Conservation (phyloP, 371 early-diverging fungal species). For the Mortierella sp. region DNA sequence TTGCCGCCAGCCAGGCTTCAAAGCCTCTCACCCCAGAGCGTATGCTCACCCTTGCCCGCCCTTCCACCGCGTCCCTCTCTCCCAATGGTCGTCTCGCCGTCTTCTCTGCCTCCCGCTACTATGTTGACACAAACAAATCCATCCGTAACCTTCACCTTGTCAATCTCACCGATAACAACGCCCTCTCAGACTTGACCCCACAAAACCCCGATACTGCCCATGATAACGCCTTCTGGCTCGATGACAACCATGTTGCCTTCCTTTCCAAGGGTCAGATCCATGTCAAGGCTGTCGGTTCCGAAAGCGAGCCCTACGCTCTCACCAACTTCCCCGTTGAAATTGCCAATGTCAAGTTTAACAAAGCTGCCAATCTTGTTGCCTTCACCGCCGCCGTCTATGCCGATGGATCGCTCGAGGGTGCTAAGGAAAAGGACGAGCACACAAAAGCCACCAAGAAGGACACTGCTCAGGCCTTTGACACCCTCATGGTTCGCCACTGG, state of each 20-base stretch:
- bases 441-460: constrained; percentile 62
- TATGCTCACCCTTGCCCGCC: constrained; percentile 67
- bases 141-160: constrained; percentile 62
- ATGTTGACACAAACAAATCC: constrained; percentile 62
- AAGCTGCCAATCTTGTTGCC: constrained; percentile 58
- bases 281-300: constrained; percentile 54
- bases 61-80: constrained; percentile 60
- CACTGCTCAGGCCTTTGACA: constrained; percentile 67
- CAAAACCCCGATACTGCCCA: constrained; percentile 60
- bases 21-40: constrained; percentile 62
- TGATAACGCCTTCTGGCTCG: constrained; percentile 67
- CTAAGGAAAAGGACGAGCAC: constrained; percentile 60
- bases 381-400: constrained; percentile 70
- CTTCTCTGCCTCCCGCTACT: constrained; percentile 66
- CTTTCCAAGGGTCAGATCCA: constrained; percentile 63
- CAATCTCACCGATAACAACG: constrained; percentile 60
- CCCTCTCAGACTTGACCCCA: constrained; percentile 48
- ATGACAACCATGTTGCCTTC: constrained; percentile 64
- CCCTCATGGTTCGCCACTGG: constrained; percentile 83
- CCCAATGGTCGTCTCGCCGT: constrained; percentile 65
- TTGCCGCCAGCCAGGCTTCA: background rate
- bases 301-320: constrained; percentile 60
- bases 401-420: constrained; percentile 60
- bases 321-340: constrained; percentile 65
- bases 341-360: constrained; percentile 62